Evolutionary conservation across 2,329 filamentous ascomycete species (phyloP).

Genomic region (Colletotrichum sp.): DNA sequence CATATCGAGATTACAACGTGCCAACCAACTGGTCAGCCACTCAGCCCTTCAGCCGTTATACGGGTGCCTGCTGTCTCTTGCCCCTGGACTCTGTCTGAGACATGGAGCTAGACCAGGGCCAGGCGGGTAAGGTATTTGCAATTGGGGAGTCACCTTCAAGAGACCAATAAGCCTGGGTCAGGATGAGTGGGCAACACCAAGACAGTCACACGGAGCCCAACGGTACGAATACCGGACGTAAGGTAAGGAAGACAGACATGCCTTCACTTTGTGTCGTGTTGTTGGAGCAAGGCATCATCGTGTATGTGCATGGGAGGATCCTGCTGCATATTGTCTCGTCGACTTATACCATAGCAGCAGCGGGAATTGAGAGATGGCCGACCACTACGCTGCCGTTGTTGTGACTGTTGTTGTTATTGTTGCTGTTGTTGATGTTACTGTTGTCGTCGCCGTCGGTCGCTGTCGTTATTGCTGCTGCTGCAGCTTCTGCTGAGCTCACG

Average conservation of each 20-base stretch:
- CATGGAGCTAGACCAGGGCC: background rate
- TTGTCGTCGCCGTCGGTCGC: background rate
- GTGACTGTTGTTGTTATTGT: background rate
- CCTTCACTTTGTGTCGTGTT: background rate
- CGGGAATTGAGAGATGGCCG: background rate
- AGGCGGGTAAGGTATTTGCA: constrained; percentile 14
- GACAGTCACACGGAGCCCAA: background rate
- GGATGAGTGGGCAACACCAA: background rate
- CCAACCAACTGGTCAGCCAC: background rate
- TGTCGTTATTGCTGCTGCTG: background rate
- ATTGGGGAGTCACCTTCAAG: background rate
- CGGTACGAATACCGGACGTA: background rate
- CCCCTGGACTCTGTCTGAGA: constrained; percentile 7
- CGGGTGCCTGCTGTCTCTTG: constrained; percentile 7
- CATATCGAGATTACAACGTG: constrained; percentile 14
- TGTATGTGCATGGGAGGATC: background rate
- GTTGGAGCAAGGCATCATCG: background rate
- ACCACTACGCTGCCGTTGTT: background rate
- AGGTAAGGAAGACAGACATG: background rate
- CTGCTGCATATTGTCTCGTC: background rate
- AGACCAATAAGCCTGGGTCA: background rate
- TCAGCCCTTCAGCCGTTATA: constrained; percentile 13
- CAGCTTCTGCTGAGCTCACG: background rate
- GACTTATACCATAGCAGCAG: background rate
- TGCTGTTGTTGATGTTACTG: background rate